Conservation (phyloP, 2,329 filamentous ascomycete species). For the Xylariaceae sp. region DNA sequence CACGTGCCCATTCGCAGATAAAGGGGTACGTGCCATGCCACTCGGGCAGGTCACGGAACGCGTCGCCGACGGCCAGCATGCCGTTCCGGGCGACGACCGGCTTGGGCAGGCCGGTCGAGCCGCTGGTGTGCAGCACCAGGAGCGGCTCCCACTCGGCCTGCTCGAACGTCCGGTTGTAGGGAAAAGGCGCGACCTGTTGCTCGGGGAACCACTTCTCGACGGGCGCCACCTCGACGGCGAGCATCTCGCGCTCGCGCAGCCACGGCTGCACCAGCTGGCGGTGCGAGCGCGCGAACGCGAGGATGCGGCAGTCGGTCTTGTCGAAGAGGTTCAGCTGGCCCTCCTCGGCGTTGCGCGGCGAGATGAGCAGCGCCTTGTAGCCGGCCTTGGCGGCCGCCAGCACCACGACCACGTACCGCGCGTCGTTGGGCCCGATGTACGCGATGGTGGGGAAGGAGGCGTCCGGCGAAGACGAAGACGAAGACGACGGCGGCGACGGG, state of each 20-base stretch:
- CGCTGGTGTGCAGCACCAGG: constrained; percentile 37
- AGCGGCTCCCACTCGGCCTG: constrained; percentile 34
- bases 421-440: constrained; percentile 35
- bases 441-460: constrained; percentile 31
- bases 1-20: constrained; percentile 4
- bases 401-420: constrained; percentile 19
- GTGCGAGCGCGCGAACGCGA: constrained; percentile 27
- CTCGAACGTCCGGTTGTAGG: constrained; percentile 34
- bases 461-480: no score
- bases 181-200: constrained; percentile 25
- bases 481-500: no score
- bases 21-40: constrained; percentile 16
- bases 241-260: constrained; percentile 31
- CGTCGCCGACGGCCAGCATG: constrained; percentile 28
- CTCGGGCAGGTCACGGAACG: constrained; percentile 16
- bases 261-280: constrained; percentile 27
- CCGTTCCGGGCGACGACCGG: constrained; percentile 34
- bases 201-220: constrained; percentile 30
- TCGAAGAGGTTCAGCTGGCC: constrained; percentile 38
- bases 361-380: constrained; percentile 33
- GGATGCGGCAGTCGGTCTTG: constrained; percentile 32
- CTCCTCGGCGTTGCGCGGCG: constrained; percentile 36
- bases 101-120: constrained; percentile 39
- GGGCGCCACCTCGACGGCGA: constrained; percentile 25
- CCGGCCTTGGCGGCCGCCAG: constrained; percentile 22